Base-by-base conservation (phyloP, 1,284 basidiomycete species). In the Cryptococcus neoformans region DNA sequence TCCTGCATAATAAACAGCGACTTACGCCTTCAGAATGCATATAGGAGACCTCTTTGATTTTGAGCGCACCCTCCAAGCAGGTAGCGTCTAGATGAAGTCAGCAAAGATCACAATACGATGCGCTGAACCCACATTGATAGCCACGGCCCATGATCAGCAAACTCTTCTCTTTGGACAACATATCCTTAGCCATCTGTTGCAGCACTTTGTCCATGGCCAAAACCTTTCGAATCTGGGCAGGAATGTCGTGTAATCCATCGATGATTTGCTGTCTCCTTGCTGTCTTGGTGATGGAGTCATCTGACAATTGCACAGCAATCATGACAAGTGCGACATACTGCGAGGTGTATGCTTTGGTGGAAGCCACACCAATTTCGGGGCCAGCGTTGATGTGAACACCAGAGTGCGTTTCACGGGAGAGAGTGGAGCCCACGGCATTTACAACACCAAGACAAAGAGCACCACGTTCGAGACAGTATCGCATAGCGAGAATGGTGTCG, bases 311-410 rank as follows among this genome's bases (percentile, higher is more conserved):
- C 41, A 99, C 84, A 12, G 96, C 96, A 81, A 99, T 96, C 89
- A 99, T 95, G 78, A 98, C 82, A 54, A 99, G 84, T 3, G 95
- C 96, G 67, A 99, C 94, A 82, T 98, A 99, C 81, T 99, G 95
- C 51, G 94, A 98, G 2, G 95, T 99, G 81, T 99, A 99, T 3
- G 96, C 96, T 87, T 99, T 99, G 63, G 96, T 99, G n/a, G 94
- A 98, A 6, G 96, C 96, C 62, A 99, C 96, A 84, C 96, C 95
- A 63, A 99, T 95, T 82, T 99, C 95, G 60, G 95, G 95, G 46
- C 95, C 95, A 69, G 96, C 66, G 75, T 99, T 99, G 82, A 99
- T 99, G 82, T 99, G 95, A 57, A 99, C 88, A 89, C 96, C 96
- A 68, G 93, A 97, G 82, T 99, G 96, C 14, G 94, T 95, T 81